Percentiles rank a stretch among this genome's conserved stretches.
Evolutionary conservation across 2,329 filamentous ascomycete species (phyloP).

Genomic region (Hypoxylon sp.): DNA sequence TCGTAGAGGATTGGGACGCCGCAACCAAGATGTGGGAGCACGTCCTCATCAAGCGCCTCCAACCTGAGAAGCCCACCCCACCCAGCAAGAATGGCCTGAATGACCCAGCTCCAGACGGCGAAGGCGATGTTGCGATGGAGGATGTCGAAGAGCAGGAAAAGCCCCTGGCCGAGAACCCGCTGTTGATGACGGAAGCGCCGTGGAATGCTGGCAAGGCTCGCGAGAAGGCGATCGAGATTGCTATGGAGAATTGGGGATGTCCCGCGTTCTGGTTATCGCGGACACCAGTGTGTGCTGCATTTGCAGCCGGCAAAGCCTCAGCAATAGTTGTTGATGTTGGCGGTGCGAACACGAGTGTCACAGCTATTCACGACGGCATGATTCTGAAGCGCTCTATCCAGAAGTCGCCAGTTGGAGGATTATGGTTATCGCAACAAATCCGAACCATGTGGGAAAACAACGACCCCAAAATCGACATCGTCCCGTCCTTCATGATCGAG

Average conservation of each 20-base stretch:
- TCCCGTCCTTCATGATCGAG: constrained; percentile 89
- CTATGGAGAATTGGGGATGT: constrained; percentile 96
- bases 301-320: constrained; percentile 92
- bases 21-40: constrained; percentile 93
- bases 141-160: constrained; percentile 77
- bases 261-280: constrained; percentile 95
- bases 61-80: constrained; percentile 78
- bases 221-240: constrained; percentile 95
- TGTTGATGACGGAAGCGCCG: constrained; percentile 93
- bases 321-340: constrained; percentile 94
- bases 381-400: constrained; percentile 91
- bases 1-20: constrained; percentile 97
- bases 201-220: constrained; percentile 92
- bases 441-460: constrained; percentile 81
- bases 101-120: constrained; percentile 74
- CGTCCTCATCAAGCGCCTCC: constrained; percentile 88
- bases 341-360: constrained; percentile 88
- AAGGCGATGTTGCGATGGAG: constrained; percentile 74
- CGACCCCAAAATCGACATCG: constrained; percentile 78
- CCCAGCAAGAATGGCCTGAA: constrained; percentile 85
- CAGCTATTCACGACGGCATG: constrained; percentile 94
- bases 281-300: constrained; percentile 90
- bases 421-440: constrained; percentile 92
- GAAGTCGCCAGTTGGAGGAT: constrained; percentile 86
- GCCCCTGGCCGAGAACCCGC: constrained; percentile 87